Conservation (phyloP, 176 grass and related monocot genomes). For the maize (Zea mays) region DNA sequence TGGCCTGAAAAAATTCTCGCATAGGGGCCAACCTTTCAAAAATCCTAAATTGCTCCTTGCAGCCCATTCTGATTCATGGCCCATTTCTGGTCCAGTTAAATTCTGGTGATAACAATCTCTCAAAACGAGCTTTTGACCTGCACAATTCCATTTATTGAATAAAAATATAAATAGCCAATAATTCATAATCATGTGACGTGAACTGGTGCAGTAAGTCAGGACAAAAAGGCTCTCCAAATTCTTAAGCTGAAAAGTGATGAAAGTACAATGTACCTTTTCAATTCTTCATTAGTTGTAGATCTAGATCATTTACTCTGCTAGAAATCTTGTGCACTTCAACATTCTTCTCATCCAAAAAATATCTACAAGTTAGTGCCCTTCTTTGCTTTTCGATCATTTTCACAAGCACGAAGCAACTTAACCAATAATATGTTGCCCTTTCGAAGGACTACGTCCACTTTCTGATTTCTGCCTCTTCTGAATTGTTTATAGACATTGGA, state of each 20-base stretch:
- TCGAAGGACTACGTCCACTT: too few relatives aligned
- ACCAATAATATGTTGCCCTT: too few relatives aligned
- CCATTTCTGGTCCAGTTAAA: too few relatives aligned
- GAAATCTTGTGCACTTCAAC: constrained; percentile 64
- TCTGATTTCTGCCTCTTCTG: too few relatives aligned
- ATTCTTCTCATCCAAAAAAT: constrained; percentile 69
- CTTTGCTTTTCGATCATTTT: too few relatives aligned
- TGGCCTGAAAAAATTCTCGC: too few relatives aligned
- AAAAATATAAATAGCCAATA: not conserved
- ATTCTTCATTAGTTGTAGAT: constrained; percentile 63
- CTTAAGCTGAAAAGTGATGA: constrained; percentile 10
- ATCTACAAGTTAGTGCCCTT: constrained; percentile 26
- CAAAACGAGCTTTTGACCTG: constrained; percentile 82
- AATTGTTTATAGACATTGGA: too few relatives aligned
- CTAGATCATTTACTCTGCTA: constrained; percentile 75
- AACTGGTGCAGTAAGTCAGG: constrained; percentile 11
- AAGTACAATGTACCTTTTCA: constrained; percentile 62
- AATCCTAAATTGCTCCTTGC: too few relatives aligned
- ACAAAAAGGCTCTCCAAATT: not conserved
- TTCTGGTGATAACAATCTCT: constrained; percentile 24
- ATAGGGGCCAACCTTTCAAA: too few relatives aligned
- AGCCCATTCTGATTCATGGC: too few relatives aligned
- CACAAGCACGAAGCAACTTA: too few relatives aligned
- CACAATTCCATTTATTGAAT: constrained; percentile 41
- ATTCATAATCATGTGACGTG: constrained; percentile 4